Percentiles rank a stretch among this genome's conserved stretches.
Conservation (phyloP, 768 basidiomycete genomes). For the Lactifluus volemus region DNA sequence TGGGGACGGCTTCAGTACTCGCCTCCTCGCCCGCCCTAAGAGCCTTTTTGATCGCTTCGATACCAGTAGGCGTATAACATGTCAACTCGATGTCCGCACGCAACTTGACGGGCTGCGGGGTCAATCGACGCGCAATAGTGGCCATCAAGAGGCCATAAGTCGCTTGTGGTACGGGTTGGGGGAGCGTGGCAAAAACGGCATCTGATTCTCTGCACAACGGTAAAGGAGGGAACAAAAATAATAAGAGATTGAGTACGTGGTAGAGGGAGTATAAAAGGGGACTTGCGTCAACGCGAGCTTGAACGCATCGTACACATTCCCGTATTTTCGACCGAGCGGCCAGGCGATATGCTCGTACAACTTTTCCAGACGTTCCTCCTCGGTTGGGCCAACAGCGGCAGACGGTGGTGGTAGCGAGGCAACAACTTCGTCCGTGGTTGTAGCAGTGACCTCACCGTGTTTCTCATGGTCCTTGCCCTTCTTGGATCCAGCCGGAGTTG, state of each 20-base stretch:
- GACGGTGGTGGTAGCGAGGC: slow-evolving; percentile 15
- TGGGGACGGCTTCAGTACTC: slow-evolving; percentile 84
- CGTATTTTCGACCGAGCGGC: slow-evolving; percentile 88
- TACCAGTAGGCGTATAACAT: slow-evolving; percentile 91
- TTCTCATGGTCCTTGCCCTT: slow-evolving; percentile 35
- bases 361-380: slow-evolving; percentile 74
- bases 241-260: neutral
- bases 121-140: slow-evolving; percentile 90
- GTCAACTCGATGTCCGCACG: slow-evolving; percentile 97
- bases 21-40: slow-evolving; percentile 81
- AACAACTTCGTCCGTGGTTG: slow-evolving; percentile 35
- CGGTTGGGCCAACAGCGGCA: slow-evolving; percentile 36
- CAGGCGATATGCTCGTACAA: slow-evolving; percentile 89
- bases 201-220: slow-evolving; percentile 52
- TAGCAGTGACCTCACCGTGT: slow-evolving; percentile 38
- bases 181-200: slow-evolving; percentile 68
- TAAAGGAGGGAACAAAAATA: neutral
- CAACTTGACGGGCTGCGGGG: slow-evolving; percentile 97
- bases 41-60: slow-evolving; percentile 93
- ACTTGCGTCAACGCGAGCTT: slow-evolving; percentile 90
- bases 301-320: slow-evolving; percentile 96
- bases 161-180: slow-evolving; percentile 44
- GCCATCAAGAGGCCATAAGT: slow-evolving; percentile 57
- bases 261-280: neutral
- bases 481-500: slow-evolving; percentile 24